Evolutionary conservation across 73 alveolate genomes (phyloP), one percentile per base, ranked within the genome.

Genomic region (Tetrahymena elliotti): DNA sequence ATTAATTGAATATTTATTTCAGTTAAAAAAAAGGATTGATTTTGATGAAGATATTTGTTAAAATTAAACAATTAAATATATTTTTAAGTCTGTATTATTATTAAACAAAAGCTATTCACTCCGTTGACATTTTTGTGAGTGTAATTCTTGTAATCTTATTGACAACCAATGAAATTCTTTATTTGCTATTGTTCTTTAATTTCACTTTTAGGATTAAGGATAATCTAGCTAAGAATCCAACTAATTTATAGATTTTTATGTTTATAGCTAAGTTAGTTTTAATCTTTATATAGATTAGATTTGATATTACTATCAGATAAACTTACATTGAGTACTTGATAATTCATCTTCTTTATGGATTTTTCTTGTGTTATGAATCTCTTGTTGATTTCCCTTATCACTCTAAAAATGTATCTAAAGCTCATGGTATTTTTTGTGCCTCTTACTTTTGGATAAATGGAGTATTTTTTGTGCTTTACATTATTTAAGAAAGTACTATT

Each of bases 351-450:
- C 83, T 94, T 40, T 38, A 83, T 27, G 96, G 96, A 18, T 37
- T 94, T 7, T 83, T 94, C 38, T 40, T 94, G 52, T 47, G 92
- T 3, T 94, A 94, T 39, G 96, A 94, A n/a, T 94, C 96, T 20
- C 52, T 94, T 31, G 41, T 47, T 34, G 82, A 41, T 53, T 94
- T 94, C 38, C 96, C 96, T 16, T 94, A 94, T 84, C 96, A 94
- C 38, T 83, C 92, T 83, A 94, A 94, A 83, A 94, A 94, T 94
- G 96, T 94, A 8, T 94, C 96, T 16, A 94, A 94, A 33, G 83
- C 96, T 3, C 93, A 94, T 83, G 96, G 96, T 83, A 94, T 94
- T 9, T 94, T 94, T 94, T 38, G 94, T 33, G 92, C 96, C n/a
- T 83, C 94, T 18, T 94, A 94, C 83, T 39, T 94, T 27, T 94